A percentile compares a stretch with the other conserved stretches of the same genome.
Conservation (phyloP, 2,329 filamentous ascomycete genomes). For the Xylariaceae sp. region DNA sequence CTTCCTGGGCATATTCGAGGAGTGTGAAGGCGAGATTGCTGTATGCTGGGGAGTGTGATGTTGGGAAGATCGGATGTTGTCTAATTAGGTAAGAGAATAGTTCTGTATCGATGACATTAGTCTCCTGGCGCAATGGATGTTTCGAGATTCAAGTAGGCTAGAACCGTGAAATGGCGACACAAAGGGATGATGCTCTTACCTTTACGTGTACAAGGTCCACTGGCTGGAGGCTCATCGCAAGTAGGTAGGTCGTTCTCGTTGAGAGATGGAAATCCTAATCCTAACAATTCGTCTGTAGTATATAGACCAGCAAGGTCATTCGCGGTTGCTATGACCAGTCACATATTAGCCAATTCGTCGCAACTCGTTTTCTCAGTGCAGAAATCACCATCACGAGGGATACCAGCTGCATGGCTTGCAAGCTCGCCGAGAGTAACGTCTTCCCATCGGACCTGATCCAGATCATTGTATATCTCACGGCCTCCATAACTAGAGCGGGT, state of each 20-base stretch:
- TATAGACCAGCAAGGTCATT: constrained; percentile 11
- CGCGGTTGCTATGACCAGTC: constrained; percentile 2
- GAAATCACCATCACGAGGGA: constrained; percentile 35
- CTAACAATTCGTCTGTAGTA: constrained; percentile 1
- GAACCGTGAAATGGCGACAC: no score
- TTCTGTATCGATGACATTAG: constrained; percentile 23
- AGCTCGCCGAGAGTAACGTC: constrained; percentile 37
- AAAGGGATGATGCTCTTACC: constrained; percentile 7
- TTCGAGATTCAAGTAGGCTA: no score
- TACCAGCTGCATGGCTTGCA: constrained; percentile 36
- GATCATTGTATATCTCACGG: constrained; percentile 17
- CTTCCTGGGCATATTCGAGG: constrained; percentile 38
- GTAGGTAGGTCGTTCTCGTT: constrained; percentile 3
- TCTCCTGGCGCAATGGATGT: background rate
- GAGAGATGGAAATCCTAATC: constrained; percentile 11
- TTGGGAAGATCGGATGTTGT: constrained; percentile 33
- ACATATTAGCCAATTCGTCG: background rate
- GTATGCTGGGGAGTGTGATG: constrained; percentile 34
- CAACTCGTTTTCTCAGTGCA: background rate
- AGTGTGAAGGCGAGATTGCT: constrained; percentile 38
- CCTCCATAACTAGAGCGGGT: background rate
- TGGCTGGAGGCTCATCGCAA: constrained; percentile 7
- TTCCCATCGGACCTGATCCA: constrained; percentile 31
- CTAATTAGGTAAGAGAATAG: constrained; percentile 23
- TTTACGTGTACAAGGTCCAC: constrained; percentile 11